Evolutionary conservation across 129 eudicot species (phyloP).

Genomic region (Scalesia atractyloides): DNA sequence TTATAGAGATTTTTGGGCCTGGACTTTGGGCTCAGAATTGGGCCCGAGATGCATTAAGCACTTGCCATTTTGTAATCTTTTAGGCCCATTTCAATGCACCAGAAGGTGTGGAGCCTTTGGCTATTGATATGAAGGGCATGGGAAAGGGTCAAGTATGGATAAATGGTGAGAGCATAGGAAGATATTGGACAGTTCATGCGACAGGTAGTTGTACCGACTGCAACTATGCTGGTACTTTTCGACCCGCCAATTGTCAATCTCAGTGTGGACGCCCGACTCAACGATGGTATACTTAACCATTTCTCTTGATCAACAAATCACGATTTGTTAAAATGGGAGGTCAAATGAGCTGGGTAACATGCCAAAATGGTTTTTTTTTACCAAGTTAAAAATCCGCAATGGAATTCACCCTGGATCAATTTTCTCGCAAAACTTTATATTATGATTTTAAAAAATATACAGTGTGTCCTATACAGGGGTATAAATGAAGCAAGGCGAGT

Average conservation of each 20-base stretch:
- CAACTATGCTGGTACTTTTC: slow-evolving; percentile 65
- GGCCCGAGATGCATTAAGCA: not conserved
- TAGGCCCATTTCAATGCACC: slow-evolving; percentile 88
- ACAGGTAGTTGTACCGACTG: slow-evolving; percentile 60
- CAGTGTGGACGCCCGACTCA: slow-evolving; percentile 92
- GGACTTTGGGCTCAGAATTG: too few species aligned
- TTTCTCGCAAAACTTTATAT: too few species aligned
- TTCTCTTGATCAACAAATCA: not conserved
- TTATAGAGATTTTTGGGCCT: not conserved
- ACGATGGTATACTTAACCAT: slow-evolving; percentile 57
- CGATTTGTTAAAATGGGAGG: too few species aligned
- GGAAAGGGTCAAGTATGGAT: slow-evolving; percentile 94
- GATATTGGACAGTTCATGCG: slow-evolving; percentile 80
- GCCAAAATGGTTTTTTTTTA: too few species aligned
- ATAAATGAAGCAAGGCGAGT: too few species aligned
- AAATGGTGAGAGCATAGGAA: slow-evolving; percentile 86
- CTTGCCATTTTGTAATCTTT: slow-evolving; percentile 15
- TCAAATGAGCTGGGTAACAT: too few species aligned
- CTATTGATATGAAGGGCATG: slow-evolving; percentile 77
- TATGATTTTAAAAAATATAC: too few species aligned
- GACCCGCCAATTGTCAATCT: slow-evolving; percentile 65
- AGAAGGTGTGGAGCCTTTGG: slow-evolving; percentile 68
- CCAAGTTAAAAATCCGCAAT: too few species aligned
- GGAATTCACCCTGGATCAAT: too few species aligned
- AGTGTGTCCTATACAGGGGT: too few species aligned